These are phyloP conservation scores for Yarrowia sp. DNA, from an alignment of 805 yeast species.

Conservation along the genomic window DNA sequence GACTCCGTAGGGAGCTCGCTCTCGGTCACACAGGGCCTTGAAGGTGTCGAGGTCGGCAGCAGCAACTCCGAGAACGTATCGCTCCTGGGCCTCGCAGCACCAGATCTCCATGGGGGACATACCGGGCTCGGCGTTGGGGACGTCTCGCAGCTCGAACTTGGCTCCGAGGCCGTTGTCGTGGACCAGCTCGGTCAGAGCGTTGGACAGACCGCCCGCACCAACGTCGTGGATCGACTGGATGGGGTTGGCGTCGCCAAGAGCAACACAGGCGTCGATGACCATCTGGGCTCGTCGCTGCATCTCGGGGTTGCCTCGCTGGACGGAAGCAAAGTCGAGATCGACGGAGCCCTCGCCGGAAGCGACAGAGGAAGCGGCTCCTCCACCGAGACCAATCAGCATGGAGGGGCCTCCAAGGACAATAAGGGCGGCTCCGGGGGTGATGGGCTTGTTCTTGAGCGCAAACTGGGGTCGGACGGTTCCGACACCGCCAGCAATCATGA, in stretches of 20 bases:
- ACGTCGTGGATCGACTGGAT: constrained; percentile 97
- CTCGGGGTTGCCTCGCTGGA: constrained; percentile 98
- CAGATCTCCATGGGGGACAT: constrained; percentile 99
- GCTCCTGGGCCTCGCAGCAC: constrained; percentile 99
- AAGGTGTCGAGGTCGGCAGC: constrained; percentile 71
- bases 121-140: constrained; percentile 89
- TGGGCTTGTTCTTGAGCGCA: constrained; percentile 80
- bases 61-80: constrained; percentile 91
- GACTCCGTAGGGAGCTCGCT: constrained; percentile 93
- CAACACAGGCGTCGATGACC: constrained; percentile 91
- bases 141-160: constrained; percentile 81
- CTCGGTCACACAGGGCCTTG: constrained; percentile 82
- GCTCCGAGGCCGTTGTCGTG: constrained; percentile 98
- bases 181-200: constrained; percentile 95
- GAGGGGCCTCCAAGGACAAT: constrained; percentile 97
- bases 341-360: constrained; percentile 97
- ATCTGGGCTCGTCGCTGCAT: constrained; percentile 99
- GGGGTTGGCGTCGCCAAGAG: constrained; percentile 72
- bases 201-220: constrained; percentile 98
- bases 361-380: constrained; percentile 98
- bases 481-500: constrained; percentile 99
- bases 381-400: constrained; percentile 98
- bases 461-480: constrained; percentile 94
- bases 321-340: constrained; percentile 95
- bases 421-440: constrained; percentile 87